Evolutionary conservation across 805 yeast species (phyloP).

Genomic region (Jamesozyma rosinii): DNA sequence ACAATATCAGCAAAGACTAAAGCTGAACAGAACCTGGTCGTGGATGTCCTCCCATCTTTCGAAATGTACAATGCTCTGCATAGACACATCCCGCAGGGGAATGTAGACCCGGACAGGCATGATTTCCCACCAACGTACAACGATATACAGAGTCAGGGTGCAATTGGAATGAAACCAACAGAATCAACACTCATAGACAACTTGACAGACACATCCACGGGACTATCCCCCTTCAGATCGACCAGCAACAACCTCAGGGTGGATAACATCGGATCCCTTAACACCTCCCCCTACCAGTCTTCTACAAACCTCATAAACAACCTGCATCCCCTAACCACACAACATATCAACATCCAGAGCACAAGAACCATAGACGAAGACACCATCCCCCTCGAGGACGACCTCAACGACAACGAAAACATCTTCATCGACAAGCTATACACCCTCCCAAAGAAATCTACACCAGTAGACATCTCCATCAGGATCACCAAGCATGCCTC

Average conservation of each 20-base stretch:
- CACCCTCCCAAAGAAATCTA: conserved; percentile 14
- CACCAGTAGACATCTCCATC: conserved; percentile 19
- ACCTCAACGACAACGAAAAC: conserved; percentile 9
- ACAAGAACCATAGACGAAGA: conserved; percentile 3
- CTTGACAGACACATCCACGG: not conserved
- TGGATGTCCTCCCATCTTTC: conserved; percentile 22
- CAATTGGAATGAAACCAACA: not conserved
- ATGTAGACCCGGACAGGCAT: conserved; percentile 13
- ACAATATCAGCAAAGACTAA: not conserved
- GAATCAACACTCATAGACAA: not conserved
- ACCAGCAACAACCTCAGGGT: not conserved
- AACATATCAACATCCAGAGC: conserved; percentile 8
- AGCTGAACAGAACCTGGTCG: conserved; percentile 7
- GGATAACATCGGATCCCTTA: not conserved
- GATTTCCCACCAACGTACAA: conserved; percentile 15
- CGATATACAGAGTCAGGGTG: conserved; percentile 2
- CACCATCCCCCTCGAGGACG: conserved; percentile 7
- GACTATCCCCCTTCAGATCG: not conserved
- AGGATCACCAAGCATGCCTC: conserved; percentile 16
- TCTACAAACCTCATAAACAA: not conserved
- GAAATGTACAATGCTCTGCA: conserved; percentile 23
- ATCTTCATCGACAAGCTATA: conserved; percentile 19
- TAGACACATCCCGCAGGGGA: conserved; percentile 20
- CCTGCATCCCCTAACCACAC: conserved; percentile 8
- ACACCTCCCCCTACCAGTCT: not conserved